These are phyloP conservation scores for Rubia peregrina DNA, from an alignment of 305 asterid genomes.

Conservation along the genomic window DNA sequence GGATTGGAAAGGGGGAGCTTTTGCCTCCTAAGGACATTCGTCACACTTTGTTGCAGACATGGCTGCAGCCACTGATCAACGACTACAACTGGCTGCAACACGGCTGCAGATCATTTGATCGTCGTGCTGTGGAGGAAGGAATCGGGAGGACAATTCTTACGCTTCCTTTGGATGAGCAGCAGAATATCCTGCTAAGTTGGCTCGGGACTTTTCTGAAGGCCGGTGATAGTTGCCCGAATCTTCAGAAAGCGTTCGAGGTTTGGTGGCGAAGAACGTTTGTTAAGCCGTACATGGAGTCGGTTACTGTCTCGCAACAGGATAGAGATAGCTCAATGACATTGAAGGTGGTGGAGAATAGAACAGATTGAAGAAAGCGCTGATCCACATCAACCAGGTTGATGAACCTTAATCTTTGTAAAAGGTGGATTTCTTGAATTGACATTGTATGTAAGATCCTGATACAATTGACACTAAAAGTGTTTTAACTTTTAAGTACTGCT, in stretches of 20 bases:
- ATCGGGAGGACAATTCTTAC: constrained; percentile 84
- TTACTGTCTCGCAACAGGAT: constrained; percentile 19
- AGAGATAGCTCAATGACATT: constrained; percentile 19
- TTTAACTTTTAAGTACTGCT: background rate
- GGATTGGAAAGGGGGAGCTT: constrained; percentile 82
- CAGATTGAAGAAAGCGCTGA: background rate
- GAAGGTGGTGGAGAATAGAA: constrained; percentile 31
- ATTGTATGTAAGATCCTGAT: constrained; percentile 1
- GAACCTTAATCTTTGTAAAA: background rate
- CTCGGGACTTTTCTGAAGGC: constrained; percentile 64
- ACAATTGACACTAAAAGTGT: background rate
- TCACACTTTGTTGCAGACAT: constrained; percentile 50
- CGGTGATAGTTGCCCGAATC: constrained; percentile 90
- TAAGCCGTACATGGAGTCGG: constrained; percentile 53
- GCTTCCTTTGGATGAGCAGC: constrained; percentile 87
- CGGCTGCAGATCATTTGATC: constrained; percentile 70
- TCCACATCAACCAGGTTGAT: background rate
- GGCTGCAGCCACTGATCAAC: constrained; percentile 74
- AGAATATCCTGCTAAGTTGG: constrained; percentile 69
- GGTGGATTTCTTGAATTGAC: constrained; percentile 6
- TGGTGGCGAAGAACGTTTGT: constrained; percentile 97
- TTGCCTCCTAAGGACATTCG: constrained; percentile 76
- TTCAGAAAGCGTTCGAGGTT: constrained; percentile 80
- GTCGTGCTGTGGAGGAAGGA: constrained; percentile 88
- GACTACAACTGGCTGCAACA: constrained; percentile 90